These are phyloP conservation scores for Monoraphidium neglectum DNA, from an alignment of 139 green algal species.

Conservation along the genomic window DNA sequence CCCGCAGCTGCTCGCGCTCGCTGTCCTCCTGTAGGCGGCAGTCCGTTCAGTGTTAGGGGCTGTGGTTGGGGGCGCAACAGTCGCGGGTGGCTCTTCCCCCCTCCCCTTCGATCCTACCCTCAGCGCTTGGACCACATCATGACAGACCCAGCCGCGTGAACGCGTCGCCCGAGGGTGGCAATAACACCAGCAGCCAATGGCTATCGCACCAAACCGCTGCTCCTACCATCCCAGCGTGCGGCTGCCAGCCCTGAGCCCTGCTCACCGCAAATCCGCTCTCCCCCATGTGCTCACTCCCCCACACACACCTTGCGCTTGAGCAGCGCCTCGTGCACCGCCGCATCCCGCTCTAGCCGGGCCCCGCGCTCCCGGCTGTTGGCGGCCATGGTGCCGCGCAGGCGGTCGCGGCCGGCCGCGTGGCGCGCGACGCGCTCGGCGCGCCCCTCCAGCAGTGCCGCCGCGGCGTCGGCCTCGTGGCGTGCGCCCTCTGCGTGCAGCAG, in stretches of 20 bases:
- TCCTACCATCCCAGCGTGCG: too few relatives aligned
- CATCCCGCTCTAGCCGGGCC: constrained; percentile 44
- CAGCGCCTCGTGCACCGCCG: constrained; percentile 46
- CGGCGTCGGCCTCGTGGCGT: constrained; percentile 25
- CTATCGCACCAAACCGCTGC: too few relatives aligned
- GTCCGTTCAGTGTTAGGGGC: background rate
- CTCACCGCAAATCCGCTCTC: too few relatives aligned
- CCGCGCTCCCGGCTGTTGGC: constrained; percentile 30
- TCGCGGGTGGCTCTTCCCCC: too few relatives aligned
- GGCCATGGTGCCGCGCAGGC: background rate
- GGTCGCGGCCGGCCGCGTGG: background rate
- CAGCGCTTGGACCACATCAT: too few relatives aligned
- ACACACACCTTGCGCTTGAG: constrained; percentile 46
- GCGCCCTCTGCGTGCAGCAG: constrained; percentile 14
- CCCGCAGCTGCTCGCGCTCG: constrained; percentile 62
- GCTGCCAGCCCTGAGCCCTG: too few relatives aligned
- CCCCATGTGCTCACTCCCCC: background rate
- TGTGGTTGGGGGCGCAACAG: too few relatives aligned
- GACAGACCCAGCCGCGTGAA: too few relatives aligned
- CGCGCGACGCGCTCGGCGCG: too few relatives aligned
- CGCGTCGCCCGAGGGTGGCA: too few relatives aligned
- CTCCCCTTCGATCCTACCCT: too few relatives aligned
- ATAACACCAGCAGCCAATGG: too few relatives aligned
- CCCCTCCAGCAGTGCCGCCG: constrained; percentile 12
- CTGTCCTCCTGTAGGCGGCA: constrained; percentile 43